Percentiles rank a stretch among this genome's conserved stretches.
phyloP scores from a whole-genome alignment of 371 early-diverging fungal species.

The Circinella minor region DNA sequence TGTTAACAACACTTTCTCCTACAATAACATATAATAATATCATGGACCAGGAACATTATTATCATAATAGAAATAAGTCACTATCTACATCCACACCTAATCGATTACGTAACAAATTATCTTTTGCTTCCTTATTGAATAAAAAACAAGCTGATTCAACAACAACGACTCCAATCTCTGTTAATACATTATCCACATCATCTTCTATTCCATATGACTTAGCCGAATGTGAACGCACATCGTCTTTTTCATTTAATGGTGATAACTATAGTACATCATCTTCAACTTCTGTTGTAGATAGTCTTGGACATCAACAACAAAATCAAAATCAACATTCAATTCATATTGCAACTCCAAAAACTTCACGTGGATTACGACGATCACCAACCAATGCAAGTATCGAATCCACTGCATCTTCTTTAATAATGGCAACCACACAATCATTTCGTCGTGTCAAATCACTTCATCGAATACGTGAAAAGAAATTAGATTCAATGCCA shows the following conservation, averaged over 20 bases:
- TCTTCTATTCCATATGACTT: not conserved
- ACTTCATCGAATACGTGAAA: constrained; percentile 10
- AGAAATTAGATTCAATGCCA: not conserved
- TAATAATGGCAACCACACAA: not conserved
- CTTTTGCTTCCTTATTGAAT: constrained; percentile 4
- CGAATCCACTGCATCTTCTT: constrained; percentile 8
- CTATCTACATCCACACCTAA: not conserved
- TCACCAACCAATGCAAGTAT: constrained; percentile 9
- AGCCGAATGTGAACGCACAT: not conserved
- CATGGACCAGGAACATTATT: no score
- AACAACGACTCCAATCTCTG: not conserved
- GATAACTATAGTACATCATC: not conserved
- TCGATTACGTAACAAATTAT: constrained; percentile 6
- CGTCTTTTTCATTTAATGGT: not conserved
- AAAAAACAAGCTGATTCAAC: not conserved
- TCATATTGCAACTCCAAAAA: not conserved
- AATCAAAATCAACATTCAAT: not conserved
- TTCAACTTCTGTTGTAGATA: not conserved
- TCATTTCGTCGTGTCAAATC: constrained; percentile 19
- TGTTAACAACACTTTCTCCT: no score
- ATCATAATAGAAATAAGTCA: no score
- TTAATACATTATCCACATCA: not conserved
- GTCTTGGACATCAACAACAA: no score
- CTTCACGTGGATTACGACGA: constrained; percentile 2
- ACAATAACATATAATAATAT: no score